phyloP scores from a whole-genome alignment of 805 yeast species.

The Nakazawaea molendinolei region DNA sequence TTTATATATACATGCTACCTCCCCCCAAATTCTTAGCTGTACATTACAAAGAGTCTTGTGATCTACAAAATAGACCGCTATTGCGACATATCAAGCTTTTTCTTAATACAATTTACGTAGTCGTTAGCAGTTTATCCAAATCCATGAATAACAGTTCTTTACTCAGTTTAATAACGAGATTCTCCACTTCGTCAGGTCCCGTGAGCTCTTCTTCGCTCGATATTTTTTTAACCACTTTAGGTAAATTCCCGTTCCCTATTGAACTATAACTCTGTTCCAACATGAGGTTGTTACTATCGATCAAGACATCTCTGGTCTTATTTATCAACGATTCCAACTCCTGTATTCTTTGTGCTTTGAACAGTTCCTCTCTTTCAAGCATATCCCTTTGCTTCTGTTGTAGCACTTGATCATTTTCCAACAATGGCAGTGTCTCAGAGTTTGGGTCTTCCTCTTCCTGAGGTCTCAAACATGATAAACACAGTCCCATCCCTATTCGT shows the following conservation, averaged over 20 bases:
- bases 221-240: constrained; percentile 7
- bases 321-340: constrained; percentile 10
- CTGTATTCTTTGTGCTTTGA: constrained; percentile 1
- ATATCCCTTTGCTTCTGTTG: constrained; percentile 9
- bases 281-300: constrained; percentile 10
- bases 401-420: constrained; percentile 12
- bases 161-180: too few species aligned
- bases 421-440: constrained; percentile 21
- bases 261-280: constrained; percentile 8
- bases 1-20: constrained; percentile 1
- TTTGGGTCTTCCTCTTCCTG: constrained; percentile 15
- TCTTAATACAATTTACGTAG: background rate
- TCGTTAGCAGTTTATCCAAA: background rate
- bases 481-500: constrained; percentile 23
- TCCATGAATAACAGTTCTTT: constrained; percentile 8
- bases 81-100: too few species aligned
- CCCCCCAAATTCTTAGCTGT: too few species aligned
- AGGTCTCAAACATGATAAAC: constrained; percentile 25
- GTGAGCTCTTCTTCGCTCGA: constrained; percentile 1
- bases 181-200: background rate
- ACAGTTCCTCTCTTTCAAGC: constrained; percentile 9
- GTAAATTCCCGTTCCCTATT: constrained; percentile 9
- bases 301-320: constrained; percentile 8
- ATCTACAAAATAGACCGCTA: too few species aligned
- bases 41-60: too few species aligned